Evolutionary conservation across 345 rosid genomes (phyloP).

Genomic region (Angophora floribunda): DNA sequence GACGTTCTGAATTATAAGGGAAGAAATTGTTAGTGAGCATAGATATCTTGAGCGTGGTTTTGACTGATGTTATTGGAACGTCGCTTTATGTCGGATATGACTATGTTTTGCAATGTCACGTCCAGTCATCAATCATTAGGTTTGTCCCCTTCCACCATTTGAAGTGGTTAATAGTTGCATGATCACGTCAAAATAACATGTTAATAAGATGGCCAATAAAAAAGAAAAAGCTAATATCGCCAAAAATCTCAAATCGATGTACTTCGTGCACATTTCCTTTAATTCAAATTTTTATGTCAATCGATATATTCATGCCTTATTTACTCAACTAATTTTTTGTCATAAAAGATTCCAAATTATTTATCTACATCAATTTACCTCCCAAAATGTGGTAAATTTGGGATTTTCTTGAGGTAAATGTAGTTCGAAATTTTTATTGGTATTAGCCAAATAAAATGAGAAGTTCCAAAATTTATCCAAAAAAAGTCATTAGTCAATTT

Average conservation of each 20-base stretch:
- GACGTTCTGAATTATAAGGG: neutral
- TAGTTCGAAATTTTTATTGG: neutral
- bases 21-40: neutral
- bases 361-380: neutral
- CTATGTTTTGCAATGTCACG: neutral
- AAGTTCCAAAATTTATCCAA: neutral
- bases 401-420: too few relatives aligned
- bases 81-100: neutral
- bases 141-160: neutral
- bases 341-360: neutral
- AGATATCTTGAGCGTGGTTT: neutral
- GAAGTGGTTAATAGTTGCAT: neutral
- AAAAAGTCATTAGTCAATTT: too few relatives aligned
- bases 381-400: neutral
- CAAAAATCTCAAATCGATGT: accelerated
- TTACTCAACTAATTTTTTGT: neutral
- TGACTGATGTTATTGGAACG: neutral
- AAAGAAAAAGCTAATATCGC: neutral
- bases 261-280: neutral
- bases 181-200: neutral
- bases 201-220: neutral
- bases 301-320: neutral
- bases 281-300: neutral
- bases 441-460: neutral
- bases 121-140: neutral